Base-by-base conservation (phyloP, 495 filamentous ascomycete species). In the Penicillium canescens region DNA sequence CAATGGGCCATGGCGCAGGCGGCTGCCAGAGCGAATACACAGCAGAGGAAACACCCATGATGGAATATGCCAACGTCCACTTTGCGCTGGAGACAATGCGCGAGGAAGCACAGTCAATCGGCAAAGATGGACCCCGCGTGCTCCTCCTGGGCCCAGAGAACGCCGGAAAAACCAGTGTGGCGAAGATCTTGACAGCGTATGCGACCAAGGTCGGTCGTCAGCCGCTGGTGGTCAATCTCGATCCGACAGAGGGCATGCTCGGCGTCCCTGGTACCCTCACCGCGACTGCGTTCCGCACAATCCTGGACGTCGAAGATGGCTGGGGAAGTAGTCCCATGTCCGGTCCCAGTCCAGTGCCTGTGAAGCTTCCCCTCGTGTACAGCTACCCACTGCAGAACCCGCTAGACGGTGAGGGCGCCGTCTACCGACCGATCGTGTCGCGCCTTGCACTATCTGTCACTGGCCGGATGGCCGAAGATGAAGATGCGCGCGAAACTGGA, bases 281-380 rank as follows among this genome's bases (percentile, higher is more conserved):
- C 42, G 91, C 92, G 0, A 86, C 88, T 9, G 84, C 88, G 3
- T 92, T 96, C 59, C 84, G 85, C 1, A 87, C 86, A 0, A 84
- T 96, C 64, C 82, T 99, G 63, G 92, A 97, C 66, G 82, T 96
- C 1, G 90, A 91, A 61, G 88, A 94, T 46, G 92, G 92, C 3
- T 96, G 91, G 82, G 95, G 95, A 35, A 90, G 79, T 63, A 92
- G 88, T 63, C 92, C 94, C 1, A 96, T 91, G 58, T 93, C 86
- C 52, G 93, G 92, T 3, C 92, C 95, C 6, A 94, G 86, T 55
- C 81, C 84, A 11, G 82, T 94, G 13, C 91, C 94, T 1, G 89
- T 96, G 21, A 98, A 96, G 73, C 73, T 94, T 58, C 95, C 95
- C 16, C 70, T 98, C 49, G 90, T 92, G n/a, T 97, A 96, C 61